Base-by-base conservation (phyloP, 1,284 basidiomycete species). In the Cutaneotrichosporon cutaneum region DNA sequence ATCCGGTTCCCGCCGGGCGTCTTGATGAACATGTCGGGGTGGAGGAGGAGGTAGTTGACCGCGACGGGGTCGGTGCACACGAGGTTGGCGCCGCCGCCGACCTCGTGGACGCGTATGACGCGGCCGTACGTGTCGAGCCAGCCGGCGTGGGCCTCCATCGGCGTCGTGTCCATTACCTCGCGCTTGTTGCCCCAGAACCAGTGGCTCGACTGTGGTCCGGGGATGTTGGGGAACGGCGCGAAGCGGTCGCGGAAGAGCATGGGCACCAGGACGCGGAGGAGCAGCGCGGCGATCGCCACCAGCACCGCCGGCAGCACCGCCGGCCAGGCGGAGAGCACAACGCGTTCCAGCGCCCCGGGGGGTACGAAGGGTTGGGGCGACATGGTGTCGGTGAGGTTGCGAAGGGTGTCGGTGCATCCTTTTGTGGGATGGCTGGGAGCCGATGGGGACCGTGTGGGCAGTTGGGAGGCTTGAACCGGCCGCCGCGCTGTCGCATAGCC, bases 11-110 rank as follows among this genome's bases (percentile, higher is more conserved):
- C 81, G 60, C 85, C 84, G 48, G 85, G 82, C 0, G 88, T 86
- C 72, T 88, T 89, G n/a, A 86, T 86, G 72, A 86, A 89, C 35
- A 83, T 80, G 69, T 88, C 86, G 2, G 84, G 81, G 58, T 83
- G 81, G n/a, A 80, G 79, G 56, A 89, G 82, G 57, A 90, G 84
- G 63, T 88, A 83, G 4, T 82, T 81, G 22, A 88, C 71, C 4
- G 27, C 26, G 26, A 57, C 30, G 60, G 59, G 16, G 73, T 39
- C 33, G n/a, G 21, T 84, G 78, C 60, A 79, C 76, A 2, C 75
- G 54, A 89, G 79, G 14, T 85, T 77, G 11, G 63, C 66, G 13
- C 56, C 45, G 18, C 70, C 64, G 10, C 58, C 27, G 24, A 70
- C 48, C 4, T 63, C 27, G 6, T 50, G 50, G 54, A 68, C 71